Conservation (phyloP, 2,329 filamentous ascomycete species). For the Diaporthe ampelina region DNA sequence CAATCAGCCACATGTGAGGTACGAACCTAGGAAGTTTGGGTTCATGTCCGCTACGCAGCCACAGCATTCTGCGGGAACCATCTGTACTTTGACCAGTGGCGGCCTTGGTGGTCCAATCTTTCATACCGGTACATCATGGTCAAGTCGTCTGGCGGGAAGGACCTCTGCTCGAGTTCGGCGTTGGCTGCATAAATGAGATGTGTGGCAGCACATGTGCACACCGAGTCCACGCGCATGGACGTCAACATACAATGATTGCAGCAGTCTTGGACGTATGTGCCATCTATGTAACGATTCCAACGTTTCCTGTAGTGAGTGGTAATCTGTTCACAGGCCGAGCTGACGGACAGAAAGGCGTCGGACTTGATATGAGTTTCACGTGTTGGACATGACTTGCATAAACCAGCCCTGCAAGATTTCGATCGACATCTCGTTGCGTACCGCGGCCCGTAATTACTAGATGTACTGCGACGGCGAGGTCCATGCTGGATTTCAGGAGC, state of each 20-base stretch:
- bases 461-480: background rate
- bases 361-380: background rate
- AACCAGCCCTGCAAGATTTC: conserved; percentile 21
- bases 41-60: too few relatives aligned
- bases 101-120: too few relatives aligned
- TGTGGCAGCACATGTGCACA: background rate
- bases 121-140: too few relatives aligned
- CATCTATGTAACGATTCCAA: background rate
- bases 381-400: conserved; percentile 5
- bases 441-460: background rate
- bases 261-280: background rate
- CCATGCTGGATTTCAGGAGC: conserved; percentile 23
- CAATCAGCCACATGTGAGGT: too few relatives aligned
- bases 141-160: background rate
- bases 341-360: background rate
- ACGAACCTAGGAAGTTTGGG: too few relatives aligned
- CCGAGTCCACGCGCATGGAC: too few relatives aligned
- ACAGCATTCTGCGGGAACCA: too few relatives aligned
- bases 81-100: too few relatives aligned
- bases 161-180: background rate
- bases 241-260: background rate
- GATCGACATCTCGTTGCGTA: conserved; percentile 20
- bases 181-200: background rate
- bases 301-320: background rate
- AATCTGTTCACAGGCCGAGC: background rate